phyloP scores from a whole-genome alignment of 2,329 filamentous ascomycete genomes.

The Ascochyta pisi region DNA sequence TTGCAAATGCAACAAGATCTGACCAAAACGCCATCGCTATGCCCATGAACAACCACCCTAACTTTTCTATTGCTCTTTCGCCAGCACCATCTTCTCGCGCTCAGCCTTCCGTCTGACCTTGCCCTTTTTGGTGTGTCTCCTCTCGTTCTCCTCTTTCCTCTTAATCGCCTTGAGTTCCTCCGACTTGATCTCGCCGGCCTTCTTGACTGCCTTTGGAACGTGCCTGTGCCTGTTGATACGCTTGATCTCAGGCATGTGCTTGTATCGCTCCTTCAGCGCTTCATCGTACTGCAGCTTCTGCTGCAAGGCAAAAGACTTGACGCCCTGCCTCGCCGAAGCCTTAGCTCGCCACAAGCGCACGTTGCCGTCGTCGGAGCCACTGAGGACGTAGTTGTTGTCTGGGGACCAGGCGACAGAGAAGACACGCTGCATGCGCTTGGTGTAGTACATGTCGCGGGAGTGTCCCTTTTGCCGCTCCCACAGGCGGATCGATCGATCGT shows the following conservation, averaged over 20 bases:
- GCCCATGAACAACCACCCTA: slow-evolving; percentile 22
- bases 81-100: slow-evolving; percentile 91
- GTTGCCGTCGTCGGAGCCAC: slow-evolving; percentile 93
- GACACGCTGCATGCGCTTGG: slow-evolving; percentile 95
- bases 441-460: slow-evolving; percentile 93
- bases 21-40: slow-evolving; percentile 45
- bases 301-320: slow-evolving; percentile 84
- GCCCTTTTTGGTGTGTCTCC: slow-evolving; percentile 87
- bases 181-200: slow-evolving; percentile 91
- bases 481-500: slow-evolving; percentile 85
- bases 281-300: slow-evolving; percentile 92
- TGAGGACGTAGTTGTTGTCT: slow-evolving; percentile 87
- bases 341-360: slow-evolving; percentile 87
- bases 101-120: slow-evolving; percentile 75
- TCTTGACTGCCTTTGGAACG: slow-evolving; percentile 91
- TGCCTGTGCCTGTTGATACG: slow-evolving; percentile 92
- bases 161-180: slow-evolving; percentile 89
- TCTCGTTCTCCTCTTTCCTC: slow-evolving; percentile 90
- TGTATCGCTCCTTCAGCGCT: slow-evolving; percentile 80
- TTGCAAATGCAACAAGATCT: slow-evolving; percentile 8
- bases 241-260: slow-evolving; percentile 94
- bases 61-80: slow-evolving; percentile 62
- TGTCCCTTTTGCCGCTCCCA: slow-evolving; percentile 84
- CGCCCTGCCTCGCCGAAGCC: slow-evolving; percentile 80
- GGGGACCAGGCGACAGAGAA: slow-evolving; percentile 86